These are phyloP conservation scores for Pyrus bretschneideri DNA, from an alignment of 306 rosid genomes.

Conservation along the genomic window DNA sequence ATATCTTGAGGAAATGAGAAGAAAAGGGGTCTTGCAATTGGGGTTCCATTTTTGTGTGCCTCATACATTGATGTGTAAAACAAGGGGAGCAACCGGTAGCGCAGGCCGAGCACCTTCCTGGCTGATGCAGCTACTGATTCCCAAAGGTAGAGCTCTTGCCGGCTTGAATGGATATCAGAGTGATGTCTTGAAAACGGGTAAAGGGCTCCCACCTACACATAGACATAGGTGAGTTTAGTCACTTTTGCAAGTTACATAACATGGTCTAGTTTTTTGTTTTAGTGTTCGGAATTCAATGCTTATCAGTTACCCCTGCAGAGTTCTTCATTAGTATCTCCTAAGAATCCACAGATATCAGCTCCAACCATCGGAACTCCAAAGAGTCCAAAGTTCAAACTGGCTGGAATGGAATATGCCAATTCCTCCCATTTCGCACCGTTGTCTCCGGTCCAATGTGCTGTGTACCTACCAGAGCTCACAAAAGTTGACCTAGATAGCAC, in stretches of 20 bases:
- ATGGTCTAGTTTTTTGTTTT: not conserved
- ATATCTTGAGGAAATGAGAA: constrained; percentile 81
- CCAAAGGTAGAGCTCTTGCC: constrained; percentile 87
- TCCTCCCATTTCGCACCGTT: constrained; percentile 82
- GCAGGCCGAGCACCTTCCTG: constrained; percentile 73
- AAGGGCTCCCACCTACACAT: constrained; percentile 69
- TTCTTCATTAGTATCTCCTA: constrained; percentile 62
- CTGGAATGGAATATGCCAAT: constrained; percentile 60
- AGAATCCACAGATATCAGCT: constrained; percentile 79
- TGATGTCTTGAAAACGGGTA: constrained; percentile 85
- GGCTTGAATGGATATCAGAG: constrained; percentile 26
- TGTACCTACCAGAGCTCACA: constrained; percentile 73
- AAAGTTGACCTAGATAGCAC: constrained; percentile 71
- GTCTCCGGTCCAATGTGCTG: constrained; percentile 96
- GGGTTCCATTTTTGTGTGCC: constrained; percentile 62
- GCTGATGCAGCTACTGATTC: constrained; percentile 75
- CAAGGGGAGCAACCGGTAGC: constrained; percentile 71
- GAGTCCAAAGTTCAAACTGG: constrained; percentile 59
- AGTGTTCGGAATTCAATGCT: not conserved
- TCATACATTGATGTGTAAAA: constrained; percentile 76
- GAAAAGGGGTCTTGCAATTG: constrained; percentile 80
- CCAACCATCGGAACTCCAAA: constrained; percentile 90
- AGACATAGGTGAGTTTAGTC: not conserved
- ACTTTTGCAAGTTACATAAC: not conserved
- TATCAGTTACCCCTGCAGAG: constrained; percentile 55